These are phyloP conservation scores for Linum lewisii DNA, from an alignment of 345 rosid genomes.

Conservation along the genomic window DNA sequence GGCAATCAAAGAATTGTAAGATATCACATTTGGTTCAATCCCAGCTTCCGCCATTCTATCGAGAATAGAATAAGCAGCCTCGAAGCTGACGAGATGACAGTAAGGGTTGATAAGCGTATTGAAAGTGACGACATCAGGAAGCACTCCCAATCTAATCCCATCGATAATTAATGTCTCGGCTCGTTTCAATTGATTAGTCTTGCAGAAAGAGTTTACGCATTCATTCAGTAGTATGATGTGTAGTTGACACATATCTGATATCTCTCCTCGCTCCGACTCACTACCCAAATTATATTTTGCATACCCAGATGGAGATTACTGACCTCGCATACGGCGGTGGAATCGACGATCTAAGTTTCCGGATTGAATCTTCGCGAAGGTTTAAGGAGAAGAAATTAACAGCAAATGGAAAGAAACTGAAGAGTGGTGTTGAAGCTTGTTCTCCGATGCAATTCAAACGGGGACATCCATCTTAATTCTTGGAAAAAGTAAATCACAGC, in stretches of 20 bases:
- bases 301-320: background rate
- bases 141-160: slow-evolving; percentile 60
- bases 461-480: too few relatives aligned
- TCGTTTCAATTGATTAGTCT: background rate
- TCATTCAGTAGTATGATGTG: background rate
- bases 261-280: background rate
- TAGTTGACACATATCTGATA: background rate
- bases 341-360: too few relatives aligned
- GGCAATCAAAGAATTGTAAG: slow-evolving; percentile 61
- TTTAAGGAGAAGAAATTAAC: too few relatives aligned
- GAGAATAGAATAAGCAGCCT: slow-evolving; percentile 48
- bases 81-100: slow-evolving; percentile 46
- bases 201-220: background rate
- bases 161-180: slow-evolving; percentile 59
- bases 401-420: too few relatives aligned
- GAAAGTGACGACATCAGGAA: slow-evolving; percentile 80
- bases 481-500: too few relatives aligned
- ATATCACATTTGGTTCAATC: slow-evolving; percentile 45
- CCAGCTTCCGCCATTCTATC: slow-evolving; percentile 60
- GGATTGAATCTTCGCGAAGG: too few relatives aligned
- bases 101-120: slow-evolving; percentile 57
- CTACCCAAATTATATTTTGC: background rate
- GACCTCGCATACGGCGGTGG: too few relatives aligned
- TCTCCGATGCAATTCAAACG: too few relatives aligned
- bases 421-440: too few relatives aligned